Percentiles rank a stretch among this genome's conserved stretches.
Conservation (phyloP, 1,139 yeast genomes). For the Saccharomyces hybrid region DNA sequence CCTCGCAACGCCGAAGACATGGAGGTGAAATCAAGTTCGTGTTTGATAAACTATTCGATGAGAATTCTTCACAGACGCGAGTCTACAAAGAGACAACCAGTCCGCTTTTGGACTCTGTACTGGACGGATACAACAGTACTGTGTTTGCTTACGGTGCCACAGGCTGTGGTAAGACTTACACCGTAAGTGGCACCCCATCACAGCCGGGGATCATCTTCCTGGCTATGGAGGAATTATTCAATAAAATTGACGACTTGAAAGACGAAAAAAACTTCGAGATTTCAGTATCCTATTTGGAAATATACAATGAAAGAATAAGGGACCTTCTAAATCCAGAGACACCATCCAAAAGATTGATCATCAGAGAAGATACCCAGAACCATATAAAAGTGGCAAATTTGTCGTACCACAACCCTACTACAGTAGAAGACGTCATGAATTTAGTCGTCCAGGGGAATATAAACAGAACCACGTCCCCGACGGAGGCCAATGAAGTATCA, state of each 20-base stretch:
- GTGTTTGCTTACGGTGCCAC: constrained; percentile 97
- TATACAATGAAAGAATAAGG: constrained; percentile 80
- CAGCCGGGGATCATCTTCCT: constrained; percentile 76
- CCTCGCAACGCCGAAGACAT: neutral
- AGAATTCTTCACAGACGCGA: constrained; percentile 51
- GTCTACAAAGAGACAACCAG: constrained; percentile 61
- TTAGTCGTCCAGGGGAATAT: constrained; percentile 63
- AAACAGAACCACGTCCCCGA: constrained; percentile 76
- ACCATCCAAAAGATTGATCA: constrained; percentile 38
- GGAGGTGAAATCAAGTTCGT: constrained; percentile 62
- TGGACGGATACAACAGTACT: constrained; percentile 84
- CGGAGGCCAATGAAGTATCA: constrained; percentile 84
- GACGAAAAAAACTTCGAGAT: constrained; percentile 56
- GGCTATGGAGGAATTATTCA: constrained; percentile 70
- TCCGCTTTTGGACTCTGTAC: constrained; percentile 63
- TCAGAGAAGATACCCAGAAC: constrained; percentile 65
- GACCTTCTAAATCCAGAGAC: constrained; percentile 60
- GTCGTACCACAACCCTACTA: constrained; percentile 52
- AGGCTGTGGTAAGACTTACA: constrained; percentile 96
- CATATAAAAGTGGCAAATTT: constrained; percentile 70
- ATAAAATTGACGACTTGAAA: constrained; percentile 44
- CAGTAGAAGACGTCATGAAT: constrained; percentile 75
- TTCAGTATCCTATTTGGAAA: constrained; percentile 69
- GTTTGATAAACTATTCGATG: constrained; percentile 73
- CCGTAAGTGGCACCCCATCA: constrained; percentile 68